Conservation (phyloP, 768 basidiomycete genomes). For the Lentinula sp. region DNA sequence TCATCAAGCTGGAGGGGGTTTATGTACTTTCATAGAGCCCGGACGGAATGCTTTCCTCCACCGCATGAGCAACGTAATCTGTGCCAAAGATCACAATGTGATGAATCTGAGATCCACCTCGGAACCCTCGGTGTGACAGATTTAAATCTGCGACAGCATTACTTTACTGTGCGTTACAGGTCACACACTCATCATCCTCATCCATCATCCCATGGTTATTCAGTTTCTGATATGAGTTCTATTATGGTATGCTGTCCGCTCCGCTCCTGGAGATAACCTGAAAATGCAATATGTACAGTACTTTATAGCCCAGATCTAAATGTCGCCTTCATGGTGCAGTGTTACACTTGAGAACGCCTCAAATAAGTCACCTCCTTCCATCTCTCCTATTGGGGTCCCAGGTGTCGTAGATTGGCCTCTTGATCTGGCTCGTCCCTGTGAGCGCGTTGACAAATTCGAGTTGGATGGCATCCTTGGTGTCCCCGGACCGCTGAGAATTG, state of each 20-base stretch:
- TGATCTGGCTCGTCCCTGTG: conserved; percentile 25
- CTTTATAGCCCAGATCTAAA: neutral
- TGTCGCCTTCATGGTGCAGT: conserved; percentile 74
- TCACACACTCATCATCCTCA: neutral
- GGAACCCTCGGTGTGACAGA: neutral
- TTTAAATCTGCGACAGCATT: neutral
- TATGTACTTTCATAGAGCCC: neutral
- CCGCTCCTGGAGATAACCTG: neutral
- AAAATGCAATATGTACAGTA: neutral
- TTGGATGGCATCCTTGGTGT: neutral
- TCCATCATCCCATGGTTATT: neutral
- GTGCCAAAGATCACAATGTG: conserved; percentile 13
- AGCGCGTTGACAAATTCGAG: neutral
- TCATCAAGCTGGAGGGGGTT: neutral
- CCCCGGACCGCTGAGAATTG: neutral
- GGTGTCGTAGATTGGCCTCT: conserved; percentile 13
- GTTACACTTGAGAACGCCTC: conserved; percentile 89
- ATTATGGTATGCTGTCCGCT: neutral
- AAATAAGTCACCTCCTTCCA: conserved; percentile 64
- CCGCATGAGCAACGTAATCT: conserved; percentile 7
- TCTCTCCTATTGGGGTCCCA: conserved; percentile 31
- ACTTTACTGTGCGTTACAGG: neutral
- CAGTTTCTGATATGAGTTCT: neutral
- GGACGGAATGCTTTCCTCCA: conserved; percentile 9
- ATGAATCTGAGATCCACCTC: conserved; percentile 14